Percentiles rank a stretch among this genome's conserved stretches.
These are phyloP conservation scores for Dendryphion nanum DNA, from an alignment of 2,329 filamentous ascomycete genomes.

Conservation along the genomic window DNA sequence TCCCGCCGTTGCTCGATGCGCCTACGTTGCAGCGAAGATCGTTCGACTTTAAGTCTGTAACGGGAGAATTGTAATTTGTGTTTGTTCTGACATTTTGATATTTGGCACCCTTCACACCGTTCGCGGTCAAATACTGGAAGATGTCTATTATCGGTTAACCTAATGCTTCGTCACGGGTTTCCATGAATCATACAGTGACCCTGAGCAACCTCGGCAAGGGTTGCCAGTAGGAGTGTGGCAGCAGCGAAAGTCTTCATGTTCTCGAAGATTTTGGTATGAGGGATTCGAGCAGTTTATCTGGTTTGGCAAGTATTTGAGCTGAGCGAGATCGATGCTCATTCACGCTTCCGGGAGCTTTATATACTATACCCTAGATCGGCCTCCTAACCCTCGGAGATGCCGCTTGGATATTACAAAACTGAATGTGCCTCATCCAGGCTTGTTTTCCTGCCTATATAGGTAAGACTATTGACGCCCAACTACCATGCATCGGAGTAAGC, in stretches of 20 bases:
- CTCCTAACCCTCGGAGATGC: not conserved
- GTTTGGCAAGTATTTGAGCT: too few relatives aligned
- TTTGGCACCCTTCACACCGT: conserved; percentile 31
- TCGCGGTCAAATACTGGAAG: conserved; percentile 38
- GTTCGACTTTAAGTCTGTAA: conserved; percentile 28
- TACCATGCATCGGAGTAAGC: conserved; percentile 20
- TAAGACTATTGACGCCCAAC: conserved; percentile 21
- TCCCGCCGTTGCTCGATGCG: conserved; percentile 23
- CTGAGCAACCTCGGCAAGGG: conserved; percentile 35
- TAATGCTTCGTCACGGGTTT: not conserved
- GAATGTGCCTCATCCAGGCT: conserved; percentile 14
- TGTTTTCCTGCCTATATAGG: conserved; percentile 19
- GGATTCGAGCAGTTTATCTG: too few relatives aligned
- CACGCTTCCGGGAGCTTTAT: too few relatives aligned
- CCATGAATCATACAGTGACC: conserved; percentile 30
- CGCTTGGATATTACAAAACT: conserved; percentile 23
- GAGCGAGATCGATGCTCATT: too few relatives aligned
- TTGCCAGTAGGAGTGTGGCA: conserved; percentile 29
- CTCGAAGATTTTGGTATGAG: not conserved
- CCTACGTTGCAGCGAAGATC: conserved; percentile 39
- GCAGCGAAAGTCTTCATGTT: conserved; percentile 36
- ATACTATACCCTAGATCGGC: too few relatives aligned
- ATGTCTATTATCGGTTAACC: conserved; percentile 24
- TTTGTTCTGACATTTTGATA: conserved; percentile 39
- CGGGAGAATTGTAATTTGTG: conserved; percentile 39